Base-by-base conservation (phyloP, 768 basidiomycete genomes). In the Multifurca ochricompacta region DNA sequence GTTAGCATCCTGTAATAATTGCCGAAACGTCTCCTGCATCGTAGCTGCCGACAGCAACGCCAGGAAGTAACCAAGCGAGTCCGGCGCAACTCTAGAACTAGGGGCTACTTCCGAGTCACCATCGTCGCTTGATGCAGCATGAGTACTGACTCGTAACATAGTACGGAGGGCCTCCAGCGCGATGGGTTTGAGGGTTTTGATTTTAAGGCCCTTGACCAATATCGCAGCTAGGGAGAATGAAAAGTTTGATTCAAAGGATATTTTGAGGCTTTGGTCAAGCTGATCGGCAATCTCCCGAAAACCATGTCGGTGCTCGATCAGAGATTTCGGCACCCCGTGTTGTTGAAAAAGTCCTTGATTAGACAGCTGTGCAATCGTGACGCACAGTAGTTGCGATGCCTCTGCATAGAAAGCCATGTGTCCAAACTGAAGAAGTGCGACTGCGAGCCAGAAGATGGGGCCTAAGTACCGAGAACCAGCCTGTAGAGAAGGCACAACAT, bases 131-230 rank as follows among this genome's bases (percentile, higher is more conserved):
- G 63, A 53, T 40, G 72, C 64, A 18, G 75, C 70, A 19, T 73
- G 70, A 47, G 80, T 74, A 31, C 85, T 85, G 35, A 87, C 77
- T 28, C 72, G 68, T 11, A 91, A 71, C 16, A 91, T 70, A 27
- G 75, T 82, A 59, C 83, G 74, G 13, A 92, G 71, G 14, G 79
- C 77, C 3, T 71, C 72, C 59, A 80, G 78, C 2, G 86, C 82
- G 11, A 80, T 74, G 6, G 80, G 79, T 48, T 72, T 79, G 59
- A 90, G 75, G 3, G 75, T 73, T 2, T 80, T 74, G 60, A 84
- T 82, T 23, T 91, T 81, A 51, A 92, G 70, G 36, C 91, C 91
- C 65, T 93, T 92, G 77, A 92, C 89, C 43, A 95, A 80, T 59
- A 91, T 77, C 0, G 88, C 75, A 1, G 90, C 83, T 18, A 96